These are phyloP conservation scores for Colletotrichum sp. DNA, from an alignment of 2,329 filamentous ascomycete genomes.

Conservation along the genomic window DNA sequence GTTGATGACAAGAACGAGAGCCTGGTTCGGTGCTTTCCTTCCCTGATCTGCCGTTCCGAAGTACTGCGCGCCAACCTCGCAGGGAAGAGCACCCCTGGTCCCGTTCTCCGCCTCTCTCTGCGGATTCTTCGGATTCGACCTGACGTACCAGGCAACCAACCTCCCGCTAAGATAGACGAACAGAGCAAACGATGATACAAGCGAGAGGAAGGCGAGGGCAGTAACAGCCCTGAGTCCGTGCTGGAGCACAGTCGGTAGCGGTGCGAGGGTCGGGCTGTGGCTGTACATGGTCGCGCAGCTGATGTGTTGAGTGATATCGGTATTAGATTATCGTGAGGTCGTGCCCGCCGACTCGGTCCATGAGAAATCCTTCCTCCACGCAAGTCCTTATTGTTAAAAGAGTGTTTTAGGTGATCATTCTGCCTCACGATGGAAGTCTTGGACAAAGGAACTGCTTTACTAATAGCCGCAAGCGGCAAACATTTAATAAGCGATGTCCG, in stretches of 20 bases:
- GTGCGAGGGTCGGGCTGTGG: constrained; percentile 29
- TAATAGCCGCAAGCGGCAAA: not conserved
- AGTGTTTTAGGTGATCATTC: not conserved
- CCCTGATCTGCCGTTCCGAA: not conserved
- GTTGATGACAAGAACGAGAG: constrained; percentile 64
- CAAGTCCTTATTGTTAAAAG: not conserved
- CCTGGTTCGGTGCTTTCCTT: constrained; percentile 51
- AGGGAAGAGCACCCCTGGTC: constrained; percentile 18
- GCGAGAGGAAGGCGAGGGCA: constrained; percentile 38
- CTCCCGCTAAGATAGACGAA: constrained; percentile 40
- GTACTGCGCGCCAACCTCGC: constrained; percentile 21
- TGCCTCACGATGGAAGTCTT: not conserved
- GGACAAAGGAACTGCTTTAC: not conserved
- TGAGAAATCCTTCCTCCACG: not conserved
- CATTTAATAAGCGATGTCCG: not conserved
- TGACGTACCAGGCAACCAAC: constrained; percentile 37
- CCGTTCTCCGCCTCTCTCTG: constrained; percentile 19
- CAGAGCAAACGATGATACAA: constrained; percentile 34
- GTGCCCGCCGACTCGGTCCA: constrained; percentile 1
- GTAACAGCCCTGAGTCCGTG: constrained; percentile 41
- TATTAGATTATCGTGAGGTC: not conserved
- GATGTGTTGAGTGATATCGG: not conserved
- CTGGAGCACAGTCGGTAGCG: constrained; percentile 36
- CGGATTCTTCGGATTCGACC: constrained; percentile 31
- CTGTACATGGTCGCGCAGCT: not conserved